Percentiles rank a stretch among this genome's conserved stretches.
These are phyloP conservation scores for Phytophthora foliorum DNA, from an alignment of 352 stramenopile genomes.

Conservation along the genomic window DNA sequence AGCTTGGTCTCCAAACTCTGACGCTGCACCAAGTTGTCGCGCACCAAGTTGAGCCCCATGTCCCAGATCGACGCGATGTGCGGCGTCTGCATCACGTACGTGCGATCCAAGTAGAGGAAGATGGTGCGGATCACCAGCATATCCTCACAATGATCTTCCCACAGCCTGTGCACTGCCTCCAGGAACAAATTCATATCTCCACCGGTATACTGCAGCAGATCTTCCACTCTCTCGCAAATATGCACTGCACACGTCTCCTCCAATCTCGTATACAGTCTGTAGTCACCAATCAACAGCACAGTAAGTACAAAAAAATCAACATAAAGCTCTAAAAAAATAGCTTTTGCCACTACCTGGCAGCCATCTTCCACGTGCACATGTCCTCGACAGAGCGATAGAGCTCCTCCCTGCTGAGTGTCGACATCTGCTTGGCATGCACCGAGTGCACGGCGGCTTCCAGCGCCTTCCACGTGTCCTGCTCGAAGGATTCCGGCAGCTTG, in stretches of 20 bases:
- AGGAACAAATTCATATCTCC: constrained; percentile 82
- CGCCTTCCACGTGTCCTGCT: constrained; percentile 81
- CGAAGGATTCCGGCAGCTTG: constrained; percentile 79
- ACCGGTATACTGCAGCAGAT: constrained; percentile 64
- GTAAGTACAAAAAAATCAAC: constrained; percentile 7
- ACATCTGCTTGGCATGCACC: constrained; percentile 77
- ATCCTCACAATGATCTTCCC: constrained; percentile 93
- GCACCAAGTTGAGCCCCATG: constrained; percentile 85
- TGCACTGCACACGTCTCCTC: constrained; percentile 76
- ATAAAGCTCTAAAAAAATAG: constrained; percentile 4
- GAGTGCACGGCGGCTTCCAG: constrained; percentile 72
- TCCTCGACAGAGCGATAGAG: constrained; percentile 90
- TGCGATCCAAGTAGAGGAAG: constrained; percentile 94
- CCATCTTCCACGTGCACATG: constrained; percentile 95
- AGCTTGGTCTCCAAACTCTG: constrained; percentile 72
- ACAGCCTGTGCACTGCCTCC: constrained; percentile 80
- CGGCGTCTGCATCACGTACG: constrained; percentile 89
- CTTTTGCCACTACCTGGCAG: constrained; percentile 46
- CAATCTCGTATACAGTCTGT: constrained; percentile 75
- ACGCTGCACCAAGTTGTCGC: constrained; percentile 64
- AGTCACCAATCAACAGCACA: not conserved
- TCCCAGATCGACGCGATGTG: constrained; percentile 93
- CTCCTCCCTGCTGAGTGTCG: constrained; percentile 78
- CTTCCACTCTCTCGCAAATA: constrained; percentile 64
- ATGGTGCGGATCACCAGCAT: constrained; percentile 95